Conservation (phyloP, 106 monocot species). For the Amphibolis antarctica region DNA sequence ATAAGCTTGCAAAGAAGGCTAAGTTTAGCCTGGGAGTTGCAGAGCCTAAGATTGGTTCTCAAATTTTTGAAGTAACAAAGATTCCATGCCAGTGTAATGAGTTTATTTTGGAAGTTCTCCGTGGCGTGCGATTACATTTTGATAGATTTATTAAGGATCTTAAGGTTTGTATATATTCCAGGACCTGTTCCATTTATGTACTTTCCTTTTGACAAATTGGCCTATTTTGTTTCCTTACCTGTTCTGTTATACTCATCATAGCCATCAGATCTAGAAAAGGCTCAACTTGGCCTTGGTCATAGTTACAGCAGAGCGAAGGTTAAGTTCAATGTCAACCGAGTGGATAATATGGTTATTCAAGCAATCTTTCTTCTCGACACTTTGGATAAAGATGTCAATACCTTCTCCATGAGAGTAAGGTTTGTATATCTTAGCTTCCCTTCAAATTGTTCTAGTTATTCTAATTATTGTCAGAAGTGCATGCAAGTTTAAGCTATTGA, state of each 20-base stretch:
- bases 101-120: conserved; percentile 69
- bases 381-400: conserved; percentile 86
- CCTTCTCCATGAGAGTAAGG: conserved; percentile 98
- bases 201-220: too few species aligned
- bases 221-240: too few species aligned
- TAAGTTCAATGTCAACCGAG: conserved; percentile 94
- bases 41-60: conserved; percentile 82
- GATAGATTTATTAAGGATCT: conserved; percentile 70
- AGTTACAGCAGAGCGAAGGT: conserved; percentile 95
- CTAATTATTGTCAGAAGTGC: too few species aligned
- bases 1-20: conserved; percentile 64
- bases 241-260: conserved; percentile 7
- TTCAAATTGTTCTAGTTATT: too few species aligned
- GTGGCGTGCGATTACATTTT: conserved; percentile 78
- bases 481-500: too few species aligned
- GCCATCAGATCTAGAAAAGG: conserved; percentile 77
- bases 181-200: too few species aligned
- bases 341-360: conserved; percentile 99
- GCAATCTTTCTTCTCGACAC: conserved; percentile 90
- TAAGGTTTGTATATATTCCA: conserved; percentile 31
- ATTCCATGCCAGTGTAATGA: conserved; percentile 86
- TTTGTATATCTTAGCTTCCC: conserved; percentile 18
- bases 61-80: conserved; percentile 60
- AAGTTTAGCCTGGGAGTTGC: conserved; percentile 75
- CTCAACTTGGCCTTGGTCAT: conserved; percentile 78